phyloP scores from a whole-genome alignment of 139 green algal species.

The Chlamydomonas sp. region DNA sequence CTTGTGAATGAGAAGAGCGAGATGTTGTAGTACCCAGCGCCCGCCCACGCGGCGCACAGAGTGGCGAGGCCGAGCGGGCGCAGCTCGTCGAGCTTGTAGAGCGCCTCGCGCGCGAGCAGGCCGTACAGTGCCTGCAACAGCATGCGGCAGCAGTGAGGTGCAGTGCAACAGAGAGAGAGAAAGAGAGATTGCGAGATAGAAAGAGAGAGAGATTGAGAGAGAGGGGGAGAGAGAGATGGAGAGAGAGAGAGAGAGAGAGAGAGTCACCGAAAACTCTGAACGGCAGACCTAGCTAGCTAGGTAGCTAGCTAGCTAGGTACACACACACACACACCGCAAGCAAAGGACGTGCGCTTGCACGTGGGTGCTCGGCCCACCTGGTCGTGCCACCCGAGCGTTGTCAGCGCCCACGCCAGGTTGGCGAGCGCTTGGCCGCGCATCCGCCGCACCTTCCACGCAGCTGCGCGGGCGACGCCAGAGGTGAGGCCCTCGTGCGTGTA shows the following conservation, averaged over 20 bases:
- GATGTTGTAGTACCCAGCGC: constrained; percentile 21
- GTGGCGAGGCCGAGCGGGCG: constrained; percentile 24
- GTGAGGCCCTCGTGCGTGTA: constrained; percentile 3
- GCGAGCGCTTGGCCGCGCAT: constrained; percentile 20
- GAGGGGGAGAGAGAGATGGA: too few relatives aligned
- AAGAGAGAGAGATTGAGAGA: too few relatives aligned
- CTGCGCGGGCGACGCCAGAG: not conserved
- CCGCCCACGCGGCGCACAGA: constrained; percentile 19
- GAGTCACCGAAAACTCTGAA: too few relatives aligned
- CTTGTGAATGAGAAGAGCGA: constrained; percentile 1
- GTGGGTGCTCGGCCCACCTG: not conserved
- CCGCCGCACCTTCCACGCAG: constrained; percentile 12
- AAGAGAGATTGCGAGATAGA: too few relatives aligned
- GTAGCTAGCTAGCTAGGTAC: too few relatives aligned
- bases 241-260: too few relatives aligned
- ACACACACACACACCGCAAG: too few relatives aligned
- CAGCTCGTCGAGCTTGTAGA: constrained; percentile 29
- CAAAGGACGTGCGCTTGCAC: too few relatives aligned
- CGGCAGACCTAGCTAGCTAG: too few relatives aligned
- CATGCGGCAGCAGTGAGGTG: too few relatives aligned
- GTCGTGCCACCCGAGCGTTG: not conserved
- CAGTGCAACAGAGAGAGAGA: too few relatives aligned
- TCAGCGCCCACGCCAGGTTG: constrained; percentile 29
- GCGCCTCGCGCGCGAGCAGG: constrained; percentile 20
- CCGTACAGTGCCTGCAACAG: too few relatives aligned